These are phyloP conservation scores for Vigna reflexopilosa DNA, from an alignment of 306 rosid species.

Conservation along the genomic window DNA sequence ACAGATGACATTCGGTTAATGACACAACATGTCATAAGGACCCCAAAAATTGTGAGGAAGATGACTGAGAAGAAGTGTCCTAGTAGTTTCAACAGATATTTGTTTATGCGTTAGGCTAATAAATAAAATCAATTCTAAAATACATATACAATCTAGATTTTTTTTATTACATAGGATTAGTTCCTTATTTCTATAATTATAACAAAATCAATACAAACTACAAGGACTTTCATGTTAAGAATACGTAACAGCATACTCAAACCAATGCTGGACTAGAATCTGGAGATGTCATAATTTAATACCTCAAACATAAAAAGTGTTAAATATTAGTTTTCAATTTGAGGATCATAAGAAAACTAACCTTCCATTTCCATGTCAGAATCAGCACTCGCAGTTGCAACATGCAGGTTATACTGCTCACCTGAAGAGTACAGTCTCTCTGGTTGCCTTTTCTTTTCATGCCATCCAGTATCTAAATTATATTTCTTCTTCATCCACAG, in stretches of 20 bases:
- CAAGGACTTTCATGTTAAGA: not conserved
- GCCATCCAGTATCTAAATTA: slow-evolving; percentile 50
- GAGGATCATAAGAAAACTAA: slow-evolving; percentile 49
- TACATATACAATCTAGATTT: too few species aligned
- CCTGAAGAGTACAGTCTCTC: slow-evolving; percentile 35
- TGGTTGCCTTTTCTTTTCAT: slow-evolving; percentile 40
- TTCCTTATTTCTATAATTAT: too few species aligned
- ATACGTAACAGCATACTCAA: slow-evolving; percentile 13
- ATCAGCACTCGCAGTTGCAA: slow-evolving; percentile 57
- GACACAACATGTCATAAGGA: not conserved
- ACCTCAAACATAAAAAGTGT: not conserved
- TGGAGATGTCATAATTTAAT: not conserved
- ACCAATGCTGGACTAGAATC: slow-evolving; percentile 23
- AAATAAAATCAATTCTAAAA: too few species aligned
- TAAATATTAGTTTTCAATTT: not conserved
- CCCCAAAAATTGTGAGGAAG: too few species aligned
- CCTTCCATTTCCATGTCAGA: slow-evolving; percentile 99
- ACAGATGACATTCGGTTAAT: too few species aligned
- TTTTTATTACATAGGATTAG: too few species aligned
- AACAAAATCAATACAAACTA: not conserved
- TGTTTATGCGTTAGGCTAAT: too few species aligned
- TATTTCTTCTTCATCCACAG: slow-evolving; percentile 65
- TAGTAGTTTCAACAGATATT: too few species aligned
- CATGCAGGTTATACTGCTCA: slow-evolving; percentile 43
- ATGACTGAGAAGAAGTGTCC: too few species aligned